Percentiles rank a stretch among this genome's conserved stretches.
Conservation (phyloP, 345 rosid genomes). For the Syzygium aqueum region DNA sequence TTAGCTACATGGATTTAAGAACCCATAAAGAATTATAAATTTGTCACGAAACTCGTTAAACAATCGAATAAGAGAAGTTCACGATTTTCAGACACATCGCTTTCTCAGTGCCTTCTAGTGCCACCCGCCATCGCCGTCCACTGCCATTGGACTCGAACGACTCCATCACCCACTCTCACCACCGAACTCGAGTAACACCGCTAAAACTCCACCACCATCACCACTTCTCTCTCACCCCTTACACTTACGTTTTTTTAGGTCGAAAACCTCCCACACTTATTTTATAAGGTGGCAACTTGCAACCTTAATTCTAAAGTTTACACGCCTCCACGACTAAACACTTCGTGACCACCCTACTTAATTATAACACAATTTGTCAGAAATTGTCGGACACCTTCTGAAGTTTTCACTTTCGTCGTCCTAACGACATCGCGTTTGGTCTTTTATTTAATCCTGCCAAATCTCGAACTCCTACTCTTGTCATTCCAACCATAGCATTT, state of each 20-base stretch:
- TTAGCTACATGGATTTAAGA: background rate
- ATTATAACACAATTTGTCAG: background rate
- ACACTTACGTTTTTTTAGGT: background rate
- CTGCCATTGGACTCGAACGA: background rate
- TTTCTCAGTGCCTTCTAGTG: background rate
- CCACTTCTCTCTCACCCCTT: background rate
- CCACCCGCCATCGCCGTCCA: background rate
- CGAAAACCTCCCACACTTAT: background rate
- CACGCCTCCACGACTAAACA: background rate
- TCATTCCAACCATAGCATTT: background rate
- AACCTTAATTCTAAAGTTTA: background rate
- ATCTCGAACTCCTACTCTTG: background rate
- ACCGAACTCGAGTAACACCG: background rate
- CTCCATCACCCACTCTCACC: background rate
- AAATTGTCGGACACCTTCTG: background rate
- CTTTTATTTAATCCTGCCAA: background rate
- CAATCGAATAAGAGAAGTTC: background rate
- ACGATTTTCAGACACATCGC: fast-evolving
- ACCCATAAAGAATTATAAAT: background rate
- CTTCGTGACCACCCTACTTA: background rate
- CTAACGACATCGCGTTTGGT: background rate
- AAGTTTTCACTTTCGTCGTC: background rate
- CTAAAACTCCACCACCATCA: background rate
- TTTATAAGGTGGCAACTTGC: background rate
- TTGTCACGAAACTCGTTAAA: background rate